A percentile compares a stretch with the other conserved stretches of the same genome.
phyloP scores from a whole-genome alignment of 805 yeast genomes.

The Barnettozyma salicaria region DNA sequence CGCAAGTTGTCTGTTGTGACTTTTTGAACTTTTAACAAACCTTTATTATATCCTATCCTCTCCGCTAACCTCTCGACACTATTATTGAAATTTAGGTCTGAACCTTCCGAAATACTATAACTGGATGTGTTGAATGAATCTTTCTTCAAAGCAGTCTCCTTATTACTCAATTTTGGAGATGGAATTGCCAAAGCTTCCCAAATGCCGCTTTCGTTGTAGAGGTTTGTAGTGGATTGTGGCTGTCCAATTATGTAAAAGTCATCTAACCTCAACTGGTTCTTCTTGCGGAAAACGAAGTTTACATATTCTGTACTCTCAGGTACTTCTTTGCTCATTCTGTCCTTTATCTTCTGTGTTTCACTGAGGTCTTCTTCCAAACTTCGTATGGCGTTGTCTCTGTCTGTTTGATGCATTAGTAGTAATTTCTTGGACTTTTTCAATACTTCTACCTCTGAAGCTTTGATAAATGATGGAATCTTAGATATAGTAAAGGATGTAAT shows the following conservation, averaged over 20 bases:
- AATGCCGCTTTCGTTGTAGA: neutral
- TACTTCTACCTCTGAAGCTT: neutral
- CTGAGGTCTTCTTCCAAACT: constrained; percentile 2
- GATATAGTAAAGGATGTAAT: too few relatives aligned
- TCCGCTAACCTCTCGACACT: constrained; percentile 3
- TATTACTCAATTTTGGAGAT: too few relatives aligned
- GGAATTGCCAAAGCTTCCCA: constrained; percentile 3
- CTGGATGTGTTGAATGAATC: constrained; percentile 12
- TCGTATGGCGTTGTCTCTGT: constrained; percentile 2
- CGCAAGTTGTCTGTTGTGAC: constrained; percentile 2
- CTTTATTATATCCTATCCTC: constrained; percentile 6
- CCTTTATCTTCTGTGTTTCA: neutral
- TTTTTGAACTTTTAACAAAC: neutral
- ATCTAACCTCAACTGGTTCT: constrained; percentile 2
- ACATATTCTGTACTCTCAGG: constrained; percentile 7
- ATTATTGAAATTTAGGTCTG: constrained; percentile 2
- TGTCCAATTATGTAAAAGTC: constrained; percentile 10
- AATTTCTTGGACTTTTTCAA: constrained; percentile 5
- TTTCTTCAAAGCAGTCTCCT: neutral
- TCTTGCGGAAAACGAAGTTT: neutral
- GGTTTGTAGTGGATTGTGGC: constrained; percentile 7
- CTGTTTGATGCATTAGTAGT: constrained; percentile 5
- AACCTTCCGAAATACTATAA: neutral
- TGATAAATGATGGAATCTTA: constrained; percentile 3
- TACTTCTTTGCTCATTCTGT: constrained; percentile 6